phyloP scores from a whole-genome alignment of 2,329 filamentous ascomycete genomes.

The Arthrobotrys pseudoclavata region DNA sequence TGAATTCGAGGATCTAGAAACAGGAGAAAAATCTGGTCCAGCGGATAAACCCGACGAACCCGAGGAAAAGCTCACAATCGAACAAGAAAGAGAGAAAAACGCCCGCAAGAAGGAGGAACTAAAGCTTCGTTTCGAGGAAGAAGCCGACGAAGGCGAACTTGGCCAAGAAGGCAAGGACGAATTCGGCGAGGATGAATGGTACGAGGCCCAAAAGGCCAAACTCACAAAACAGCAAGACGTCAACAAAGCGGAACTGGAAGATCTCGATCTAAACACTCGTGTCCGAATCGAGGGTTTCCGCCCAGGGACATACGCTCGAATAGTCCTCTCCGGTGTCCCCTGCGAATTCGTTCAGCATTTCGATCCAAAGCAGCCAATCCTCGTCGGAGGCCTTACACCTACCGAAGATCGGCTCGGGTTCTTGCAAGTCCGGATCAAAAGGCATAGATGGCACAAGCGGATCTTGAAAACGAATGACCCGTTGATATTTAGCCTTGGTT shows the following conservation, averaged over 20 bases:
- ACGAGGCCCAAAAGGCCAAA: constrained; percentile 93
- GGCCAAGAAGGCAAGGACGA: constrained; percentile 73
- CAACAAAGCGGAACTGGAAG: constrained; percentile 93
- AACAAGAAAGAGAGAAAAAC: constrained; percentile 90
- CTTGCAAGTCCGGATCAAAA: constrained; percentile 95
- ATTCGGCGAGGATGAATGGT: constrained; percentile 99
- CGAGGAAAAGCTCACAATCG: constrained; percentile 73
- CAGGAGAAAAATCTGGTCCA: constrained; percentile 72
- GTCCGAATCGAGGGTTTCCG: constrained; percentile 88
- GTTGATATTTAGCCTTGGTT: constrained; percentile 95
- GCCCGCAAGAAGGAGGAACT: constrained; percentile 94
- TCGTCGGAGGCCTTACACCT: constrained; percentile 90
- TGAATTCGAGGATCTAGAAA: constrained; percentile 87
- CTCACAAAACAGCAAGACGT: constrained; percentile 97
- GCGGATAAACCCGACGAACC: constrained; percentile 68
- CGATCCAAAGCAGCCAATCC: constrained; percentile 82
- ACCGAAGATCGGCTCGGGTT: constrained; percentile 97
- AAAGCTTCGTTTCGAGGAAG: constrained; percentile 93
- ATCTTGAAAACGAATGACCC: constrained; percentile 98
- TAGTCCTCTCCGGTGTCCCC: constrained; percentile 89
- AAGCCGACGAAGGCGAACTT: constrained; percentile 81
- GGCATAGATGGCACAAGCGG: constrained; percentile 98
- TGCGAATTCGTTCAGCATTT: constrained; percentile 90
- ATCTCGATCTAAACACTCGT: constrained; percentile 85
- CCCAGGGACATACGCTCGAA: constrained; percentile 91